phyloP scores from a whole-genome alignment of 2,329 filamentous ascomycete genomes.

The Aquanectria penicillioides region DNA sequence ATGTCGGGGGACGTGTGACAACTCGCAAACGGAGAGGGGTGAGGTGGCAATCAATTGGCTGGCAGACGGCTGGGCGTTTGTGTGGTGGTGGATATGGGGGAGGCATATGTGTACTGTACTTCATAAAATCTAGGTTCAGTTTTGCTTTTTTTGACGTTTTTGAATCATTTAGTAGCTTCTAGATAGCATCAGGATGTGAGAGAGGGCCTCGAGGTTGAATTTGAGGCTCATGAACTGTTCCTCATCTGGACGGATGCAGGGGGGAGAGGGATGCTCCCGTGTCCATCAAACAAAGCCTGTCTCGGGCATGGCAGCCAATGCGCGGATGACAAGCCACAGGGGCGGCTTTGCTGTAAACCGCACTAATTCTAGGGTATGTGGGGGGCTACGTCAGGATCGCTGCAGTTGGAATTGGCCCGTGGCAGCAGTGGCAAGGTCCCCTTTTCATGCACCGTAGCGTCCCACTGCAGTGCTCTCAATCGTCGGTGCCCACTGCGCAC shows the following conservation, averaged over 20 bases:
- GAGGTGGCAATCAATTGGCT: not conserved
- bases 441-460: conserved; percentile 18
- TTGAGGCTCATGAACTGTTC: too few species aligned
- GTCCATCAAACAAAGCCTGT: too few species aligned
- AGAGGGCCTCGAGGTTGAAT: too few species aligned
- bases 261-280: too few species aligned
- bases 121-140: too few species aligned
- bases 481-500: not conserved
- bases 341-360: not conserved
- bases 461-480: conserved; percentile 8
- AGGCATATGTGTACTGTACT: too few species aligned
- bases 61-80: not conserved
- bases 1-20: conserved; percentile 40
- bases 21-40: conserved; percentile 32
- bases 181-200: too few species aligned
- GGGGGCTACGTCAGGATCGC: not conserved
- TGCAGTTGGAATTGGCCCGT: too few species aligned
- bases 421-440: not conserved
- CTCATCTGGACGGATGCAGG: too few species aligned
- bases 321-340: too few species aligned
- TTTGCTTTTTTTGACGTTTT: not conserved
- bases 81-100: not conserved
- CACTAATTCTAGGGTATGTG: not conserved
- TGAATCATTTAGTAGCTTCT: too few species aligned
- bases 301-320: too few species aligned